These are phyloP conservation scores for Sporisorium graminicola DNA, from an alignment of 1,284 basidiomycete genomes.

Conservation along the genomic window DNA sequence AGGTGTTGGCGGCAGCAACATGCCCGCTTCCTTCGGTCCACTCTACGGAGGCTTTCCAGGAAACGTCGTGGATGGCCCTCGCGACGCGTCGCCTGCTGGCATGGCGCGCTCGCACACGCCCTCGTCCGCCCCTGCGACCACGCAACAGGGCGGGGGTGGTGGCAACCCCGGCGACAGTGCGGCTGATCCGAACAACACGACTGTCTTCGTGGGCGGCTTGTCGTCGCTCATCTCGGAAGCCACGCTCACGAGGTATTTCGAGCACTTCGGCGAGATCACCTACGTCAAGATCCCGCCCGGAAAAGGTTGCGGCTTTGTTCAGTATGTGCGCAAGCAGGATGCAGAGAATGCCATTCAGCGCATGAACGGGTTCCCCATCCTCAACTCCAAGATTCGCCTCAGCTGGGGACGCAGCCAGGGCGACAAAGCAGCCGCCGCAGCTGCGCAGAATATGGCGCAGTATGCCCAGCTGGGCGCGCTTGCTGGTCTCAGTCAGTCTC, in stretches of 20 bases:
- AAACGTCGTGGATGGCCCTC: conserved; percentile 17
- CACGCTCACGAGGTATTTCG: conserved; percentile 65
- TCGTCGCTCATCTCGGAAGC: conserved; percentile 66
- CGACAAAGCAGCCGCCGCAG: conserved; percentile 68
- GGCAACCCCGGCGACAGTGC: conserved; percentile 51
- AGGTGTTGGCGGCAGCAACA: conserved; percentile 11
- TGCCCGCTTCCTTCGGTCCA: conserved; percentile 27
- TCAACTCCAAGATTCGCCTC: conserved; percentile 83
- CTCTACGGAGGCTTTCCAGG: conserved; percentile 37
- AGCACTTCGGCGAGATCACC: conserved; percentile 66
- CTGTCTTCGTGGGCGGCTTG: conserved; percentile 68
- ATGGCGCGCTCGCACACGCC: conserved; percentile 41
- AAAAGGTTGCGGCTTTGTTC: conserved; percentile 95
- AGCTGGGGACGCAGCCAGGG: conserved; percentile 82
- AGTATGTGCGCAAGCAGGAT: conserved; percentile 90
- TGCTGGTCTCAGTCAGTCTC: conserved; percentile 53
- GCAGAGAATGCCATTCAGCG: conserved; percentile 92
- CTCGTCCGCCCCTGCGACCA: conserved; percentile 28
- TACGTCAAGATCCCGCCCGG: conserved; percentile 91
- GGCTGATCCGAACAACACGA: conserved; percentile 67
- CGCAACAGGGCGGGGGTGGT: conserved; percentile 11
- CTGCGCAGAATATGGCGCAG: conserved; percentile 59
- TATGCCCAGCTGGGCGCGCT: conserved; percentile 58
- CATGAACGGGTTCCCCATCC: conserved; percentile 95
- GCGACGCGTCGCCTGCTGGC: conserved; percentile 27